Percentiles rank a stretch among this genome's conserved stretches.
Evolutionary conservation across 352 stramenopile genomes (phyloP).

Genomic region (Phytophthora idaei): DNA sequence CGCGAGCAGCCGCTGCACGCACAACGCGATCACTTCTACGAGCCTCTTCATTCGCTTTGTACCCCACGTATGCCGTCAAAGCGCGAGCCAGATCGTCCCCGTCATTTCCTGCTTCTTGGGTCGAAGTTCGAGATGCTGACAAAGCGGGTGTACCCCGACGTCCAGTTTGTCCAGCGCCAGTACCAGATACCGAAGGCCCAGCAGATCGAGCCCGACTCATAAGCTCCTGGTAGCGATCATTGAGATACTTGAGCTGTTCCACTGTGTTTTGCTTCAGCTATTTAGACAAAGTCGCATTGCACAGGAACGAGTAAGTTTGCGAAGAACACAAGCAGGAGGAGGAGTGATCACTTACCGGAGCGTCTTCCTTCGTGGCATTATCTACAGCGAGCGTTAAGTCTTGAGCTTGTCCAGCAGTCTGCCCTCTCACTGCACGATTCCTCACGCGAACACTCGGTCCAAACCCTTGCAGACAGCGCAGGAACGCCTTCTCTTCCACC

Average conservation of each 20-base stretch:
- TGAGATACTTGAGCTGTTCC: constrained; percentile 24
- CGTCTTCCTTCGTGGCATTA: constrained; percentile 8
- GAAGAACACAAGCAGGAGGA: neutral
- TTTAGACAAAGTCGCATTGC: constrained; percentile 1
- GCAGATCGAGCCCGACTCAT: constrained; percentile 19
- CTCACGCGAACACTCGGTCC: constrained; percentile 22
- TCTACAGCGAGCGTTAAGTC: constrained; percentile 4
- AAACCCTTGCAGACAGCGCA: constrained; percentile 64
- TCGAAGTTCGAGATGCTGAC: constrained; percentile 5
- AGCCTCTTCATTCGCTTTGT: constrained; percentile 31
- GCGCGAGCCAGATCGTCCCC: constrained; percentile 15
- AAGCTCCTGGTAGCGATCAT: constrained; percentile 34
- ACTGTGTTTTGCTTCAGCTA: constrained; percentile 33
- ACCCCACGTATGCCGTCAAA: constrained; percentile 30
- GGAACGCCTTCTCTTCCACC: constrained; percentile 64
- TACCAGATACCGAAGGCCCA: constrained; percentile 5
- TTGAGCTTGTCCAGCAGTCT: neutral
- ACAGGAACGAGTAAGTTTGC: neutral
- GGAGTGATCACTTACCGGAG: constrained; percentile 18
- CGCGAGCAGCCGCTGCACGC: constrained; percentile 27
- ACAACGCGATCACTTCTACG: constrained; percentile 22
- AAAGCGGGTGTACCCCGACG: constrained; percentile 6
- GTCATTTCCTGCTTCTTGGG: constrained; percentile 14
- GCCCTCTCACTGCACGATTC: neutral
- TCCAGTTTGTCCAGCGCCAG: constrained; percentile 15